Conservation (phyloP, 306 rosid genomes). For the Gynostemma pentaphyllum region DNA sequence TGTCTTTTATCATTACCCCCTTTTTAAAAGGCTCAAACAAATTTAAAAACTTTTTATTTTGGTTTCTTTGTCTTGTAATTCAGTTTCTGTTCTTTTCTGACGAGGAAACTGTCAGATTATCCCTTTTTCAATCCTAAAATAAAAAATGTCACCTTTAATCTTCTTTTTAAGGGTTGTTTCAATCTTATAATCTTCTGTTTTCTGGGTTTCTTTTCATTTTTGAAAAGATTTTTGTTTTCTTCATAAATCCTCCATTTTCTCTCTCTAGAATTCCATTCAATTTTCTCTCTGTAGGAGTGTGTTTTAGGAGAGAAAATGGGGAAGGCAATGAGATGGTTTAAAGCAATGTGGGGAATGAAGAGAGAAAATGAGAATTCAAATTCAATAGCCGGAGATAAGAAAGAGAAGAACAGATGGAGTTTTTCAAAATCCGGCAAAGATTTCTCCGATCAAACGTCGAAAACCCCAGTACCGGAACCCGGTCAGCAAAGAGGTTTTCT, state of each 20-base stretch:
- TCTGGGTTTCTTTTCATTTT: neutral
- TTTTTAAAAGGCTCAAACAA: neutral
- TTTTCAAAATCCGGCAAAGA: slow-evolving; percentile 57
- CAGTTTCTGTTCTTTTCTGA: neutral
- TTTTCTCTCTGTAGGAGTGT: neutral
- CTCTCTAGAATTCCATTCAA: neutral
- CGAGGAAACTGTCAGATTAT: slow-evolving; percentile 14
- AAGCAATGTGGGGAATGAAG: slow-evolving; percentile 78
- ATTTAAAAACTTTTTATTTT: neutral
- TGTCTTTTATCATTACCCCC: neutral
- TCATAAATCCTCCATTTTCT: too few relatives aligned
- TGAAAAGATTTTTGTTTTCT: neutral
- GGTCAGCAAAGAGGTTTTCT: slow-evolving; percentile 66
- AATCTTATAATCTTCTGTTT: neutral
- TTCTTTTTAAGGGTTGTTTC: slow-evolving; percentile 6
- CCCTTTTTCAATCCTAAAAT: neutral
- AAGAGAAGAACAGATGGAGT: slow-evolving; percentile 81
- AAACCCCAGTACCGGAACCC: slow-evolving; percentile 15
- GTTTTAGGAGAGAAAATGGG: slow-evolving; percentile 19
- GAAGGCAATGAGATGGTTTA: slow-evolving; percentile 71
- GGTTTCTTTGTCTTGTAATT: slow-evolving; percentile 2
- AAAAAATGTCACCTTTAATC: neutral
- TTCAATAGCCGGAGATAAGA: slow-evolving; percentile 21
- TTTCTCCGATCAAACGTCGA: slow-evolving; percentile 9
- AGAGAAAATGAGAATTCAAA: slow-evolving; percentile 44